phyloP scores from a whole-genome alignment of 2,329 filamentous ascomycete genomes.

The Verticillium albo-atrum region DNA sequence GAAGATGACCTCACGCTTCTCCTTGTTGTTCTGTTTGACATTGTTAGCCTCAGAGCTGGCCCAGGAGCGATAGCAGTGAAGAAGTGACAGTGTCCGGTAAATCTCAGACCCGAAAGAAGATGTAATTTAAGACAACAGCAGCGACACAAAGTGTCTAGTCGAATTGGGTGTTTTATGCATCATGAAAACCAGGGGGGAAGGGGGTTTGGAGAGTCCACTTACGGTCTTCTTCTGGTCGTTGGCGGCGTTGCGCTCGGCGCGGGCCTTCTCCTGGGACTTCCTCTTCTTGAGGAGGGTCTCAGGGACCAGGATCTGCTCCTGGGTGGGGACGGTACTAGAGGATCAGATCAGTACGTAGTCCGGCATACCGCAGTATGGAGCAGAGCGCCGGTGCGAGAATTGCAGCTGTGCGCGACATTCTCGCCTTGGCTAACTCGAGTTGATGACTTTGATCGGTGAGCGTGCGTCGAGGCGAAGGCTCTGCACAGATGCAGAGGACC shows the following conservation, averaged over 20 bases:
- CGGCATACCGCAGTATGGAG: slow-evolving; percentile 59
- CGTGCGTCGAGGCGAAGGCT: slow-evolving; percentile 6
- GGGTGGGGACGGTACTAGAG: slow-evolving; percentile 79
- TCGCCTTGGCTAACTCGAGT: slow-evolving; percentile 83
- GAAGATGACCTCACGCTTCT: slow-evolving; percentile 98
- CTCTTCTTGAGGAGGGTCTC: slow-evolving; percentile 99
- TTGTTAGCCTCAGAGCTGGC: slow-evolving; percentile 2
- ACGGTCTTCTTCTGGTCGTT: slow-evolving; percentile 88
- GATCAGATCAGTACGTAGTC: slow-evolving; percentile 77
- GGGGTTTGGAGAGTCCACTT: slow-evolving; percentile 41
- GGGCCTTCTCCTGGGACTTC: slow-evolving; percentile 99
- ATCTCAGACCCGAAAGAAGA: slow-evolving; percentile 99
- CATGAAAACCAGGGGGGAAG: slow-evolving; percentile 43
- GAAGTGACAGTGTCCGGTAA: slow-evolving; percentile 21
- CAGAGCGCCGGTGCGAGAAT: slow-evolving; percentile 84
- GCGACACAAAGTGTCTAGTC: slow-evolving; percentile 88
- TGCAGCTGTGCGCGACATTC: slow-evolving; percentile 91
- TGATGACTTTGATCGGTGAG: slow-evolving; percentile 78
- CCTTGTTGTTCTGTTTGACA: slow-evolving; percentile 78
- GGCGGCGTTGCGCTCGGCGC: slow-evolving; percentile 78
- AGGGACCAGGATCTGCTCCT: slow-evolving; percentile 94
- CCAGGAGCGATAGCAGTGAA: slow-evolving; percentile 22
- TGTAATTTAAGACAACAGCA: slow-evolving; percentile 89
- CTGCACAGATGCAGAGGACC: not conserved
- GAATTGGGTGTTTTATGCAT: slow-evolving; percentile 81